Percentiles rank a stretch among this genome's conserved stretches.
These are phyloP conservation scores for Leccinum barrowsii DNA, from an alignment of 768 basidiomycete genomes.

Conservation along the genomic window DNA sequence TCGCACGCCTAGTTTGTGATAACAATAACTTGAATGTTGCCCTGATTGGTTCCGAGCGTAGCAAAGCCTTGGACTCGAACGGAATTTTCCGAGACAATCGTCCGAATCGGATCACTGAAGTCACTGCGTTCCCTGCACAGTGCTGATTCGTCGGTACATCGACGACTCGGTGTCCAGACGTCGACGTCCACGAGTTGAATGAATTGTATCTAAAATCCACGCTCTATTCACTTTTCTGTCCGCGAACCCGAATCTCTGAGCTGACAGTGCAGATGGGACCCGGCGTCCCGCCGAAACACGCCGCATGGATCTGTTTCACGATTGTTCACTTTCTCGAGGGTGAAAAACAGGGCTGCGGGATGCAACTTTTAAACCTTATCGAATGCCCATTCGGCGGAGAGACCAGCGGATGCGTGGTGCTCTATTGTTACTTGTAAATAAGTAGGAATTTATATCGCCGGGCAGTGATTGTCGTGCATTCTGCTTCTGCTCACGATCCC, in stretches of 20 bases:
- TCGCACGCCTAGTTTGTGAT: too few species aligned
- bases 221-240: neutral
- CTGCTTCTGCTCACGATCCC: neutral
- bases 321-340: neutral
- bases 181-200: neutral
- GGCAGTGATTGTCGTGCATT: neutral
- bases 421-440: neutral
- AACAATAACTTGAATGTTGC: too few species aligned
- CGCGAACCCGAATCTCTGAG: neutral
- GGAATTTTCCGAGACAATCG: neutral
- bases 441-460: neutral
- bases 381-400: neutral
- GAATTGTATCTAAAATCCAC: neutral
- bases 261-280: neutral
- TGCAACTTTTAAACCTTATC: neutral
- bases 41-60: neutral
- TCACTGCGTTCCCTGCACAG: too few species aligned
- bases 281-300: neutral
- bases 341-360: neutral
- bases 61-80: neutral
- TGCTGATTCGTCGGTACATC: neutral
- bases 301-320: neutral
- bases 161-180: neutral
- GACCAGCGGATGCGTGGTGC: neutral
- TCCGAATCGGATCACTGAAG: neutral